These are phyloP conservation scores for Beverwykella pulmonaria DNA, from an alignment of 495 filamentous ascomycete genomes.

Conservation along the genomic window DNA sequence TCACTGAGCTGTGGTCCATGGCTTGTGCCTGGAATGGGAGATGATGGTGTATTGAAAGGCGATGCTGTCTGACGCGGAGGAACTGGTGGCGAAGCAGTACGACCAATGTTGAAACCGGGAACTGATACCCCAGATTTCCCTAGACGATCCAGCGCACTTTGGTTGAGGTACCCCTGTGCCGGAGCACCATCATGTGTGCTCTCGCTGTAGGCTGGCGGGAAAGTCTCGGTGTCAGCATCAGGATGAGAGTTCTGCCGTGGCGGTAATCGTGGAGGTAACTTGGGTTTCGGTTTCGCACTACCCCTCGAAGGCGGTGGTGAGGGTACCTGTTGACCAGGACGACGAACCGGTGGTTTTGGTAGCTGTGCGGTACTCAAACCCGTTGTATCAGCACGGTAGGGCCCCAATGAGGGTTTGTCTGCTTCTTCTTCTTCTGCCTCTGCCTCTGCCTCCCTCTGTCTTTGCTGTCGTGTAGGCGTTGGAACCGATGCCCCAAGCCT, in stretches of 20 bases:
- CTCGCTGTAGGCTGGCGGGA: constrained; percentile 59
- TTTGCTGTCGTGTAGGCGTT: constrained; percentile 49
- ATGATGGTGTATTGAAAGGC: constrained; percentile 13
- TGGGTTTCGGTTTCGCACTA: constrained; percentile 51
- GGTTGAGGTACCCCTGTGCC: constrained; percentile 61
- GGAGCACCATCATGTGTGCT: constrained; percentile 38
- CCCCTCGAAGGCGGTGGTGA: constrained; percentile 46
- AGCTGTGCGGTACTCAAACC: constrained; percentile 68
- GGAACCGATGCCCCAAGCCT: constrained; percentile 46
- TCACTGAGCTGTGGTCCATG: constrained; percentile 56
- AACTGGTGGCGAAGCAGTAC: constrained; percentile 37
- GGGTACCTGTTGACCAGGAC: constrained; percentile 49
- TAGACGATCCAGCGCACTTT: constrained; percentile 67
- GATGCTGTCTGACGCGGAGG: constrained; percentile 30
- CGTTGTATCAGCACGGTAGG: constrained; percentile 71
- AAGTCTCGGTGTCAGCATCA: constrained; percentile 49
- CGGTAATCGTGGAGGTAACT: constrained; percentile 73
- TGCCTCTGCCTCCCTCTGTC: constrained; percentile 7
- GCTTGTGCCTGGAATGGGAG: constrained; percentile 16
- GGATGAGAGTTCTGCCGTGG: constrained; percentile 63
- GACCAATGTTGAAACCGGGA: constrained; percentile 75
- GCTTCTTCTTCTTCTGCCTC: constrained; percentile 47
- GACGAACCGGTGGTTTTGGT: constrained; percentile 68
- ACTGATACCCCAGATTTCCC: constrained; percentile 80
- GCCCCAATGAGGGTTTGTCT: constrained; percentile 58